phyloP scores from a whole-genome alignment of 192 early-diverging fungal genomes.

The Funneliformis mosseae region DNA sequence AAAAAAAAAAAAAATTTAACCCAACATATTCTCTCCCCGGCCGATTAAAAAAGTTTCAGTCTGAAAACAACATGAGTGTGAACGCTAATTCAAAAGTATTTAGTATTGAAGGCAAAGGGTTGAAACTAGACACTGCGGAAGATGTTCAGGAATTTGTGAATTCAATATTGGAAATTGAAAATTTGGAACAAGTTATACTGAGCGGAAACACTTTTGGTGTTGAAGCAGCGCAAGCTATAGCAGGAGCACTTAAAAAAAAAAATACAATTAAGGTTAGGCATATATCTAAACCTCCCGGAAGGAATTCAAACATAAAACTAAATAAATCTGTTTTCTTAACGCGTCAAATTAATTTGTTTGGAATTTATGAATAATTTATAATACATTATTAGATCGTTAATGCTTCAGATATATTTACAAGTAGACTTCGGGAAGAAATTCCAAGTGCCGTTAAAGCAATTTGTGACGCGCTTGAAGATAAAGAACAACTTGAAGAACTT shows the following conservation, averaged over 20 bases:
- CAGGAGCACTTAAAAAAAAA: slow-evolving; percentile 67
- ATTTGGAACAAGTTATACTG: slow-evolving; percentile 70
- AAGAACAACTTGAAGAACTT: slow-evolving; percentile 76
- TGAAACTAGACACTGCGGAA: slow-evolving; percentile 84
- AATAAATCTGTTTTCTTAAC: background rate
- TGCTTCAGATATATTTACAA: slow-evolving; percentile 92
- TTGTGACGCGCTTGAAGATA: slow-evolving; percentile 80
- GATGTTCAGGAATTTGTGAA: slow-evolving; percentile 79
- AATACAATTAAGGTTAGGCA: slow-evolving; percentile 68
- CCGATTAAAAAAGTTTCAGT: background rate
- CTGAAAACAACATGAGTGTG: background rate
- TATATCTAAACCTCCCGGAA: slow-evolving; percentile 12
- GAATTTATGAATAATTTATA: background rate
- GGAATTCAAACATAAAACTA: slow-evolving; percentile 8
- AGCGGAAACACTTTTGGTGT: slow-evolving; percentile 94
- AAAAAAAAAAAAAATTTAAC: background rate
- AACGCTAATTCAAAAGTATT: slow-evolving; percentile 44
- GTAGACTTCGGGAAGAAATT: slow-evolving; percentile 88
- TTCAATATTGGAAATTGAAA: slow-evolving; percentile 65
- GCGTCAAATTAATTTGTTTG: slow-evolving; percentile 7
- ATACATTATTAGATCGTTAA: slow-evolving; percentile 66
- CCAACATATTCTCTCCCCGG: background rate
- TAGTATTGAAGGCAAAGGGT: slow-evolving; percentile 84
- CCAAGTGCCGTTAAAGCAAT: slow-evolving; percentile 80
- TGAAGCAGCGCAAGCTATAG: slow-evolving; percentile 83